Conservation (phyloP, 2,329 filamentous ascomycete species). For the Penicillium sp. region DNA sequence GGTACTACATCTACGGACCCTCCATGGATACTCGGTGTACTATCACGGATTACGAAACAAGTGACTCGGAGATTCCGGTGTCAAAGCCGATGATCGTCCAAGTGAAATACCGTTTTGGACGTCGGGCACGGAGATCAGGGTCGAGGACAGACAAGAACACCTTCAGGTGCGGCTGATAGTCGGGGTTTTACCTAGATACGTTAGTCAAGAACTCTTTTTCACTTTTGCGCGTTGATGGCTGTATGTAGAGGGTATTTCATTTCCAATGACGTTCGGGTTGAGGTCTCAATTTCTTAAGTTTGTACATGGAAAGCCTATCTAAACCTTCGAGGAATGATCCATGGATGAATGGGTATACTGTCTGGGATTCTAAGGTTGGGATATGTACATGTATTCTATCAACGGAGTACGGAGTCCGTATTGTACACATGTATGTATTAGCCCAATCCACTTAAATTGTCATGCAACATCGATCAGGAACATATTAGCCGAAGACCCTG, state of each 20-base stretch:
- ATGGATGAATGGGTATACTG: background rate
- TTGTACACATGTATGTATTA: background rate
- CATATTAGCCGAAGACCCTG: conserved; percentile 4
- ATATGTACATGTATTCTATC: background rate
- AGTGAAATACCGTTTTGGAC: conserved; percentile 1
- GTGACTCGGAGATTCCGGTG: background rate
- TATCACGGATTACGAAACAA: background rate
- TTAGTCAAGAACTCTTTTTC: background rate
- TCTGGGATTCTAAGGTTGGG: background rate
- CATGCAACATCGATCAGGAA: conserved; percentile 1
- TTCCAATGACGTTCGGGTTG: background rate
- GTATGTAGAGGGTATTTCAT: background rate
- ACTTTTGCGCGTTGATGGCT: background rate
- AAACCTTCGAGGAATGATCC: background rate
- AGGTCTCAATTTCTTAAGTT: background rate
- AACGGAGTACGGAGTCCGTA: background rate
- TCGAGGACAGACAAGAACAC: conserved; percentile 13
- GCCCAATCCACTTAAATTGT: background rate
- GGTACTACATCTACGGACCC: background rate
- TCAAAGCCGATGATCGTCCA: background rate
- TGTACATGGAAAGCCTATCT: background rate
- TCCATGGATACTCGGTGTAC: background rate
- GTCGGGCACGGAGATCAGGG: conserved; percentile 11
- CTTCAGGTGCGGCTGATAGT: conserved; percentile 21
- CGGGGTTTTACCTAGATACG: background rate